phyloP scores from a whole-genome alignment of 192 early-diverging fungal species.

The Piromyces finnis region DNA sequence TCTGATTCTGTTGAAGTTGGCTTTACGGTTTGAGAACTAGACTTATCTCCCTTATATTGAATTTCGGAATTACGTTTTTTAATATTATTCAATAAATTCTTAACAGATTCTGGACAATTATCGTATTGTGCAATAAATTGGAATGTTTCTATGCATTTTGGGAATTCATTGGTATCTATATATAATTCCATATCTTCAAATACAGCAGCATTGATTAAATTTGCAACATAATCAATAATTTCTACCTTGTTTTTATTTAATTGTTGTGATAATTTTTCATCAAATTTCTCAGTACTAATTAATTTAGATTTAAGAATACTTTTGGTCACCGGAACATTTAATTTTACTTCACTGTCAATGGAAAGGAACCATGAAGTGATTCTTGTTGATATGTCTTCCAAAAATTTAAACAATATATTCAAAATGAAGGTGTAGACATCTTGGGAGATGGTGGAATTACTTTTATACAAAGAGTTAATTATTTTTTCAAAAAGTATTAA shows the following conservation, averaged over 20 bases:
- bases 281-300: conserved; percentile 60
- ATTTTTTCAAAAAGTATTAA: neutral
- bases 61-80: neutral
- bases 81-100: neutral
- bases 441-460: neutral
- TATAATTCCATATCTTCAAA: conserved; percentile 19
- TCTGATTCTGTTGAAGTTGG: too few species aligned
- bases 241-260: conserved; percentile 54
- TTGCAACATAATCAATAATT: conserved; percentile 60
- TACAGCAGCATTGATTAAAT: conserved; percentile 57
- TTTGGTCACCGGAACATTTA: conserved; percentile 66
- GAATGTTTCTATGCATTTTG: neutral
- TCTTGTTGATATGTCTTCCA: neutral
- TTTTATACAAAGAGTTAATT: neutral
- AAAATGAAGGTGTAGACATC: neutral
- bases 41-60: neutral
- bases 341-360: conserved; percentile 14
- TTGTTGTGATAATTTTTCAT: conserved; percentile 67
- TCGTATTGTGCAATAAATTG: neutral
- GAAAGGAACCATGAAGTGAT: neutral
- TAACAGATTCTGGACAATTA: neutral
- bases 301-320: conserved; percentile 65
- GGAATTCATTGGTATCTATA: neutral
- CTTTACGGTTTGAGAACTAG: neutral
- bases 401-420: neutral